These are phyloP conservation scores for Ogataea hybrid DNA, from an alignment of 1,139 yeast species.

Conservation along the genomic window DNA sequence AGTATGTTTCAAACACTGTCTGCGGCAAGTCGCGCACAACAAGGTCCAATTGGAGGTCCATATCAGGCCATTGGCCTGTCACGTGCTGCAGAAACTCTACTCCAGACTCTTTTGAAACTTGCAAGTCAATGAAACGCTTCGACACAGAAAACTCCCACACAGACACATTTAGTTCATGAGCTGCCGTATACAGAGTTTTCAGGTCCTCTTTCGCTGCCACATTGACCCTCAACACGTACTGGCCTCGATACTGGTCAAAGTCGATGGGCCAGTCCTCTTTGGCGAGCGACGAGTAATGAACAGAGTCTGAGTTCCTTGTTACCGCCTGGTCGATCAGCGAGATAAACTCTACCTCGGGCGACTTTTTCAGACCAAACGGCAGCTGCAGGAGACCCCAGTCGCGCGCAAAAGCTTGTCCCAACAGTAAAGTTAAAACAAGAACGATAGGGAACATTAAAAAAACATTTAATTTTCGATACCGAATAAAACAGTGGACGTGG, in stretches of 20 bases:
- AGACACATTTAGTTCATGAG: constrained; percentile 33
- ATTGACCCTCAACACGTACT: constrained; percentile 50
- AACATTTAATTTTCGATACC: neutral
- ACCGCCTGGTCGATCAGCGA: neutral
- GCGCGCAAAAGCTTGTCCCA: neutral
- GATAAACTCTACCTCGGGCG: neutral
- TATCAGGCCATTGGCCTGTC: constrained; percentile 16
- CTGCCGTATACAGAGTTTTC: constrained; percentile 24
- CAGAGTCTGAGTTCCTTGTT: neutral
- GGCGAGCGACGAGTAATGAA: constrained; percentile 31
- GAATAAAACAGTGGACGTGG: neutral
- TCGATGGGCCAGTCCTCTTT: constrained; percentile 43
- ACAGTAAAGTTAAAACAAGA: constrained; percentile 1
- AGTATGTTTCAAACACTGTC: constrained; percentile 53
- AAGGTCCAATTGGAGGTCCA: constrained; percentile 32
- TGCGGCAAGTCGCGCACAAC: constrained; percentile 60
- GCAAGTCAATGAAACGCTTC: constrained; percentile 39
- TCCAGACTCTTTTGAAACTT: constrained; percentile 31
- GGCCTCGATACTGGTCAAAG: constrained; percentile 46
- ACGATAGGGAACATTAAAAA: constrained; percentile 2
- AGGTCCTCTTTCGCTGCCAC: constrained; percentile 22
- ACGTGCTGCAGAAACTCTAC: constrained; percentile 11
- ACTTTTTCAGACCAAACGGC: neutral
- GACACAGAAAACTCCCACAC: constrained; percentile 39
- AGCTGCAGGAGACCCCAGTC: constrained; percentile 3